A percentile compares a stretch with the other conserved stretches of the same genome.
phyloP scores from a whole-genome alignment of 2,329 filamentous ascomycete species.

The Trichoderma koningiopsis region DNA sequence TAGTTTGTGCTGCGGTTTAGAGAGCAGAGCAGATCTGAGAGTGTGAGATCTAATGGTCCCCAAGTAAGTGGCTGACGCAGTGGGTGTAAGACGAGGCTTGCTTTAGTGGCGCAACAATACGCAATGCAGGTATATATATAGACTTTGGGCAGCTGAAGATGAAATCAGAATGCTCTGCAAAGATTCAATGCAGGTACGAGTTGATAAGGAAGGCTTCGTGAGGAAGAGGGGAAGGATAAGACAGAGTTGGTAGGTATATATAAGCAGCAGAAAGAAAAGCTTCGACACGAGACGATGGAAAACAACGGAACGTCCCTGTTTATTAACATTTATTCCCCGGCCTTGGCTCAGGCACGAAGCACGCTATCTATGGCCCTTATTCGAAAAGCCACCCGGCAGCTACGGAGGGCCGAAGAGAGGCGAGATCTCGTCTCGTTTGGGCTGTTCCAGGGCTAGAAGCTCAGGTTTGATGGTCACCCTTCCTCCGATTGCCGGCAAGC shows the following conservation, averaged over 20 bases:
- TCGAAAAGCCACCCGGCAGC: conserved; percentile 18
- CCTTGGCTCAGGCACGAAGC: neutral
- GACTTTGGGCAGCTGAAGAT: neutral
- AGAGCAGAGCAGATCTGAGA: neutral
- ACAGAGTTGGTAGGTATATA: neutral
- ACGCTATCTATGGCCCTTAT: conserved; percentile 8
- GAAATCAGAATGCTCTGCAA: neutral
- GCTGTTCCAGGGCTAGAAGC: neutral
- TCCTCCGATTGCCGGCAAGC: conserved; percentile 12
- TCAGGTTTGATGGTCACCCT: neutral
- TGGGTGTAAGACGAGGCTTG: conserved; percentile 19
- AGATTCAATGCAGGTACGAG: neutral
- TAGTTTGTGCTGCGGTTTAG: neutral
- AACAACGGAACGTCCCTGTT: neutral
- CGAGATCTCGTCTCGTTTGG: conserved; percentile 1
- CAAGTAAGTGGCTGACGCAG: neutral
- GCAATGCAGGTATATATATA: neutral
- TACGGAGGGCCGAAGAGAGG: conserved; percentile 22
- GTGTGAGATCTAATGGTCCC: neutral
- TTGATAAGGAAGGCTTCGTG: neutral
- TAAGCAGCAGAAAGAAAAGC: neutral
- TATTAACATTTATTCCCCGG: neutral
- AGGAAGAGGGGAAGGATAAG: neutral
- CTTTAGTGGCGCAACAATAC: neutral
- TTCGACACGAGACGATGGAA: neutral